phyloP scores from a whole-genome alignment of 75 land plant genomes.

The Isoetes taiwanensis region DNA sequence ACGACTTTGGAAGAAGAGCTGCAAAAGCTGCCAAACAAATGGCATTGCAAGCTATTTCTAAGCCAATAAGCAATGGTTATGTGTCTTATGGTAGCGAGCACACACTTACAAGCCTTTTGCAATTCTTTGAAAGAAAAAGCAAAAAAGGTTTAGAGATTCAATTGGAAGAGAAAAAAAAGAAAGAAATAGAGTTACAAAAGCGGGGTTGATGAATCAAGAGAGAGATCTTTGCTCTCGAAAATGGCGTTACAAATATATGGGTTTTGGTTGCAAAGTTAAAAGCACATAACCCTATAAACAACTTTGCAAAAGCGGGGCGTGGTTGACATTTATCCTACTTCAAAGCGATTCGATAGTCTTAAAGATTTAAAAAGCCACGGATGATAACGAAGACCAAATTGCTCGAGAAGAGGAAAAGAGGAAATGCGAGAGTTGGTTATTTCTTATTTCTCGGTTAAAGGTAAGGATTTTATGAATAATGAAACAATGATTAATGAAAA shows the following conservation, averaged over 20 bases:
- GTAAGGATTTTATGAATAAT: no score
- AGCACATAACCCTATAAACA: not conserved
- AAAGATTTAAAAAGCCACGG: no score
- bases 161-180: not conserved
- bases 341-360: not conserved
- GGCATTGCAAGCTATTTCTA: no score
- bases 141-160: not conserved
- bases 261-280: slow-evolving; percentile 3
- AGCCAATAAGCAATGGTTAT: no score
- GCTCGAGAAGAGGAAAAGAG: not conserved
- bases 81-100: no score
- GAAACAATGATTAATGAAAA: no score
- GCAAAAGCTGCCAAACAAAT: no score
- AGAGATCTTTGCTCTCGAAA: not conserved
- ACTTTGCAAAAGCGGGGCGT: no score
- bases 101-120: no score
- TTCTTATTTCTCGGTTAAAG: no score
- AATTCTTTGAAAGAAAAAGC: no score
- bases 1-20: no score
- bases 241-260: not conserved
- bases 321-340: not conserved
- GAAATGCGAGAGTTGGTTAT: not conserved
- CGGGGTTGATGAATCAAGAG: not conserved
- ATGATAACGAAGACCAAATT: not conserved
- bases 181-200: not conserved